Conservation (phyloP, 306 rosid species). For the Sindora glabra region DNA sequence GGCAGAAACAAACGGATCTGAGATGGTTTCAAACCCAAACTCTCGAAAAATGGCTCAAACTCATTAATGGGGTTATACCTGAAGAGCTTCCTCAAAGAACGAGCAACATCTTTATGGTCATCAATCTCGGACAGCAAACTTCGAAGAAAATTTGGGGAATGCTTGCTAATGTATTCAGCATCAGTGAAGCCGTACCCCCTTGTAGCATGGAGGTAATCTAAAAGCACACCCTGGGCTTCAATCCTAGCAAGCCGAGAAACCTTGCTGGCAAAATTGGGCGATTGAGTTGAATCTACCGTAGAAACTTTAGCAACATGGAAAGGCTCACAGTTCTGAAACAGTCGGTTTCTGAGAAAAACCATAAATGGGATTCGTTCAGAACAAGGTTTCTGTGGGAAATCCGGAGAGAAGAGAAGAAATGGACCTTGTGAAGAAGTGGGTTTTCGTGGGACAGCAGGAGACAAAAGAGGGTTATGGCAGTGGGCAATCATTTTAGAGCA, state of each 20-base stretch:
- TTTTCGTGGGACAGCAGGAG: constrained; percentile 10
- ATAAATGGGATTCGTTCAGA: constrained; percentile 18
- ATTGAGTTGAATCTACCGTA: neutral
- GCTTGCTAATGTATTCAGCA: constrained; percentile 66
- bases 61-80: constrained; percentile 70
- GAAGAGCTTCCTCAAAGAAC: constrained; percentile 33
- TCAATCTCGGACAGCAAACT: constrained; percentile 31
- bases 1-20: constrained; percentile 48
- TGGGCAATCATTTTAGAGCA: constrained; percentile 29
- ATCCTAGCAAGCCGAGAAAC: constrained; percentile 25
- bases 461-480: constrained; percentile 13
- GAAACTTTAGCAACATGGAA: constrained; percentile 7
- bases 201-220: constrained; percentile 60
- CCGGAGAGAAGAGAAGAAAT: constrained; percentile 8
- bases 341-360: constrained; percentile 13
- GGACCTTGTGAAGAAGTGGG: constrained; percentile 20
- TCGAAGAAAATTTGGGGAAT: constrained; percentile 54
- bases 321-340: constrained; percentile 13
- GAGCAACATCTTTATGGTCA: constrained; percentile 26
- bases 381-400: constrained; percentile 2
- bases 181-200: constrained; percentile 43
- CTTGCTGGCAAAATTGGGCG: constrained; percentile 4
- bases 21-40: constrained; percentile 50
- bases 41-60: constrained; percentile 80
- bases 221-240: constrained; percentile 40